These are phyloP conservation scores for Epicoccum sorghinum DNA, from an alignment of 2,329 filamentous ascomycete genomes.

Conservation along the genomic window DNA sequence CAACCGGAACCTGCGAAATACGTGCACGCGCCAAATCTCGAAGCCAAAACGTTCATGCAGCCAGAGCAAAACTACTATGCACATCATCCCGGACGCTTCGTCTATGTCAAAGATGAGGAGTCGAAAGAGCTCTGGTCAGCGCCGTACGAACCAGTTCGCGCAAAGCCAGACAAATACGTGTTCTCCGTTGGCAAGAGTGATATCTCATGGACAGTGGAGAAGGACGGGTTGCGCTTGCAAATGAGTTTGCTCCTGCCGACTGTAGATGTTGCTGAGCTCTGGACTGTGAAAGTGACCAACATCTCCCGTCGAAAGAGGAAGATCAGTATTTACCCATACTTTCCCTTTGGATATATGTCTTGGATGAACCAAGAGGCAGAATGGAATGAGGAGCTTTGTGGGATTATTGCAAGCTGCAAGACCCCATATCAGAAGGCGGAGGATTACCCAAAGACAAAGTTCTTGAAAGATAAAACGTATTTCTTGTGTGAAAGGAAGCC, in stretches of 20 bases:
- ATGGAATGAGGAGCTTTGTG: conserved; percentile 57
- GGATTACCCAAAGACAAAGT: conserved; percentile 64
- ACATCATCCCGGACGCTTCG: conserved; percentile 64
- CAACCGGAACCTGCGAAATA: conserved; percentile 67
- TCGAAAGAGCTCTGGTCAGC: conserved; percentile 59
- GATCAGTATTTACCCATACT: conserved; percentile 62
- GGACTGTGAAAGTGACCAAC: conserved; percentile 61
- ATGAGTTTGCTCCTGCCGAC: conserved; percentile 60
- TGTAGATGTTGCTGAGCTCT: conserved; percentile 62
- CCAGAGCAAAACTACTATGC: conserved; percentile 65
- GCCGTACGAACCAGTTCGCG: conserved; percentile 62
- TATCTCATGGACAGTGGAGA: conserved; percentile 60
- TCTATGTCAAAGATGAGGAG: conserved; percentile 65
- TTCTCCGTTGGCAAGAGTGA: conserved; percentile 64
- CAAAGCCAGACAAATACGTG: conserved; percentile 55
- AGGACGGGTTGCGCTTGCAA: conserved; percentile 58
- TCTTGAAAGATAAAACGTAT: conserved; percentile 63
- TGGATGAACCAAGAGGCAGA: conserved; percentile 67
- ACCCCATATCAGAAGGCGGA: conserved; percentile 64
- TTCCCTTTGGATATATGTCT: conserved; percentile 65
- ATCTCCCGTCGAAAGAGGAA: conserved; percentile 53
- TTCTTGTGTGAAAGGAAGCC: conserved; percentile 61
- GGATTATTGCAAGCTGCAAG: conserved; percentile 59
- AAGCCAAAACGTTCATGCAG: conserved; percentile 66
- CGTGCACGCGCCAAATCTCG: conserved; percentile 63